Base-by-base conservation (phyloP, 345 rosid species). In the Lepidium aucheri region DNA sequence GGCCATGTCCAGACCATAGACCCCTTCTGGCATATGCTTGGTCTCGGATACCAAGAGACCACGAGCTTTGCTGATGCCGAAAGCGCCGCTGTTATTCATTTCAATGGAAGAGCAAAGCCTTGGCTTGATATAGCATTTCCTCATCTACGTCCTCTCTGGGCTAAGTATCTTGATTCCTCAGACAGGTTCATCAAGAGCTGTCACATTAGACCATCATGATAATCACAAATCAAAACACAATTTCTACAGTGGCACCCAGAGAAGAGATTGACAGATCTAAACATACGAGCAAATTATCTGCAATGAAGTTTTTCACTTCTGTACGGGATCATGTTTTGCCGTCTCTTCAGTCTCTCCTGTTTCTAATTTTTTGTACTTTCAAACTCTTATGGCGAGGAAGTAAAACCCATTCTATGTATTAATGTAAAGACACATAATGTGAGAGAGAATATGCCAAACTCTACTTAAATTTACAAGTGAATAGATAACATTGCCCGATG, bases 1-100 rank as follows among this genome's bases (percentile, higher is more conserved):
- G 91, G 96, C 2, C 95, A 88, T 22, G 91, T 94, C 17, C 95
- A 82, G 50, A 78, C 57, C 28, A 88, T 94, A 1, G 97, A 94
- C 78, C 95, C 97, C 4, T 94, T 88, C 76, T 94, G 99, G 99
- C 99, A 94, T 78, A 88, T 86, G 99, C 75, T 90, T 63, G 99
- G 97, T 28, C 82, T 94, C 1, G 99, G 99, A 20, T 93, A 90
- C 82, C 99, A 90, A 72, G 96, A 86, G n/a, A 84, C 81, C 56
- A 85, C 88, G 16, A 90, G 85, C 57, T 56, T 74, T 8, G 68
- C 78, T 9, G 91, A 82, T 57, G 95, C 85, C 7, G 78, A 88
- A 69, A 79, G 57, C 11, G 96, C 99, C 1, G 99, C 91, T 4
- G 99, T 93, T 30, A 64, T 94, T 68, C 99, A 94, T 82, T 94